These are phyloP conservation scores for Fusarium poae DNA, from an alignment of 2,329 filamentous ascomycete species.

Conservation along the genomic window DNA sequence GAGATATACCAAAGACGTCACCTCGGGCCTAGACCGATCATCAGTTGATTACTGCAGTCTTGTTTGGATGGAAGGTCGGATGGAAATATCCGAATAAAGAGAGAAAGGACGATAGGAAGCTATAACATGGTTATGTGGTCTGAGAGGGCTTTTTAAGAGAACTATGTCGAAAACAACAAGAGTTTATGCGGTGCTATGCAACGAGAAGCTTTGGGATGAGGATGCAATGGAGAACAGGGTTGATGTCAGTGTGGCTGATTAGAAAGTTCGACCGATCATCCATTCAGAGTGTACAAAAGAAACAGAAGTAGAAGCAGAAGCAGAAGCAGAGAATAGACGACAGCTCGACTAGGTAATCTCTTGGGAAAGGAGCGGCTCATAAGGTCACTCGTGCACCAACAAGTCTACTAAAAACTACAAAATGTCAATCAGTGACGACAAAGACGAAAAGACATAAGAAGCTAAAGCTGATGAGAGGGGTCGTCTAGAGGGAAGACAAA, in stretches of 20 bases:
- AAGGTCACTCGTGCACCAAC: conserved; percentile 23
- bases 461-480: conserved; percentile 38
- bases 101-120: conserved; percentile 2
- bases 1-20: conserved; percentile 46
- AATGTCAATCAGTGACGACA: conserved; percentile 28
- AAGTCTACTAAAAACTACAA: not conserved
- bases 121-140: conserved; percentile 18
- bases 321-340: conserved; percentile 1
- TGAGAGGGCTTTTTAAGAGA: conserved; percentile 14
- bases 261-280: conserved; percentile 16
- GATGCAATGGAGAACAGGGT: conserved; percentile 11
- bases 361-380: conserved; percentile 32
- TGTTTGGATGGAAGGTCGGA: conserved; percentile 7
- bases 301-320: not conserved
- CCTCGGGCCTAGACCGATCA: conserved; percentile 38
- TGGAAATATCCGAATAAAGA: conserved; percentile 10
- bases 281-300: conserved; percentile 13
- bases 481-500: conserved; percentile 15
- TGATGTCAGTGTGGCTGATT: conserved; percentile 41
- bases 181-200: conserved; percentile 25
- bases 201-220: conserved; percentile 14
- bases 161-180: conserved; percentile 6
- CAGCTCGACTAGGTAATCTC: not conserved
- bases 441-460: conserved; percentile 13
- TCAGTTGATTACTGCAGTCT: conserved; percentile 10